Evolutionary conservation across 257 asterid genomes (phyloP), one percentile per base, ranked within the genome.

Genomic region (Mentha longifolia): DNA sequence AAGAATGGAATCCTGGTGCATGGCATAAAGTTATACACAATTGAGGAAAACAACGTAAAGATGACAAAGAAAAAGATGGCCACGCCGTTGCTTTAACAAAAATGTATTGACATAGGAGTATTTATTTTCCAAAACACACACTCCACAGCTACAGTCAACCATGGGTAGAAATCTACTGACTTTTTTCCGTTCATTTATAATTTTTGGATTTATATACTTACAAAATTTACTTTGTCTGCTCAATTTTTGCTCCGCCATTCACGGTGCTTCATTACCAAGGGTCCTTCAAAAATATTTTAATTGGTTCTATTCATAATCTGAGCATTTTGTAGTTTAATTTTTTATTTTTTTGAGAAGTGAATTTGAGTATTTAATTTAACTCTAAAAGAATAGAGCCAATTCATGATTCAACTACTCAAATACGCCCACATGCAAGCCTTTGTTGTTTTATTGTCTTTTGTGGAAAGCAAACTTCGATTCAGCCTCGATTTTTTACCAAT

Each of bases 221-320:
- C 31, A 50, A 52, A 7, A 15, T 4, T 47, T 11, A 17, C 39
- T 17, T 57, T 54, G 55, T 17, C 12, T 62, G 35, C 17, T 39
- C 61, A 64, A 41, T 57, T 65, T 51, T 71, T 67, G 73, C 62
- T 82, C 89, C 89, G 87, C 51, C 74, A 69, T 78, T 84, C 87
- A 81, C 87, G 89, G 71, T 54, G 46, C 56, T 65, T 76, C 64
- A 74, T 52, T 17, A 50, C 74, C 66, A 61, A 41, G 76, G 75
- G 68, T 20, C 41, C 63, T 15, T 59, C 73, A 35, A 35, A 5
- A 61, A 75, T 68, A 71, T 33, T 25, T 22, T 5, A 55, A 65
- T 43, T 37, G 41, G 56, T 71, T 69, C 67, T 57, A 57, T 31
- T 14, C 42, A 20, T 41, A 74, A 56, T 63, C 66, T 15, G 57